Conservation (phyloP, 495 filamentous ascomycete genomes). For the Penicillium daleae region DNA sequence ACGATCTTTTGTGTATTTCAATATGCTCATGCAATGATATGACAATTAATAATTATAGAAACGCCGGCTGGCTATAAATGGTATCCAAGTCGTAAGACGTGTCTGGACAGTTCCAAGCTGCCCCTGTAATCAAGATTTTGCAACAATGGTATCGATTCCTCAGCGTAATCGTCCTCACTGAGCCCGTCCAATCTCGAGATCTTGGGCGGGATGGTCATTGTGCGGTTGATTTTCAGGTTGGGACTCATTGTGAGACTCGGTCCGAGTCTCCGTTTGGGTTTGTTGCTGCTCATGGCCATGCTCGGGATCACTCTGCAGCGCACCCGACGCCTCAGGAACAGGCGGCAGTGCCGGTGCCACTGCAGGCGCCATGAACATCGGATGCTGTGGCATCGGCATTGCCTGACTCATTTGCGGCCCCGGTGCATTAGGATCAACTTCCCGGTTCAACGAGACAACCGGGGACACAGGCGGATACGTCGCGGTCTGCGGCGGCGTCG, state of each 20-base stretch:
- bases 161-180: neutral
- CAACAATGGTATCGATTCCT: neutral
- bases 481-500: conserved; percentile 10
- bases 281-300: neutral
- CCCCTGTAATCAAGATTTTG: neutral
- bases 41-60: conserved; percentile 7
- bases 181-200: conserved; percentile 10
- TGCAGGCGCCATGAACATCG: neutral
- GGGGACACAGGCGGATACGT: conserved; percentile 11
- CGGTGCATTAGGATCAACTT: neutral
- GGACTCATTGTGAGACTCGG: neutral
- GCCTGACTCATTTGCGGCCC: conserved; percentile 19
- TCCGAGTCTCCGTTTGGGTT: neutral
- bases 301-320: neutral
- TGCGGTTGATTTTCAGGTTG: neutral
- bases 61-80: neutral
- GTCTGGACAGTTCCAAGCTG: conserved; percentile 7
- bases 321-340: conserved; percentile 1
- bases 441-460: conserved; percentile 3
- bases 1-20: too few relatives aligned
- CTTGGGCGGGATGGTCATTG: neutral
- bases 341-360: neutral
- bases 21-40: neutral
- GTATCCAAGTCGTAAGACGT: conserved; percentile 11
- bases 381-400: neutral